Conservation (phyloP, 192 early-diverging fungal genomes). For the Podila epigama region DNA sequence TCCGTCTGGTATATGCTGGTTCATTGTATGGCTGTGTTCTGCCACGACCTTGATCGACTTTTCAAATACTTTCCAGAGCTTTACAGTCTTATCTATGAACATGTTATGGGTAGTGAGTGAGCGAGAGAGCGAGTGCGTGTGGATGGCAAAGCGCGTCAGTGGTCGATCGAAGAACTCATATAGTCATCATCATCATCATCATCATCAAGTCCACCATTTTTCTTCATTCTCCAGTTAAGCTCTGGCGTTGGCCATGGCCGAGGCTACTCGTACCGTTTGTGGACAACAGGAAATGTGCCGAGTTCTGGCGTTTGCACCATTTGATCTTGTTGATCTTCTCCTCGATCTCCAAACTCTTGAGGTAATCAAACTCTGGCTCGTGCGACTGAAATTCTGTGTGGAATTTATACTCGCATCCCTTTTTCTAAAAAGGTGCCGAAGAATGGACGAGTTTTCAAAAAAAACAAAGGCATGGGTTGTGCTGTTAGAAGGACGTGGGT, state of each 20-base stretch:
- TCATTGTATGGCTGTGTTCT: constrained; percentile 87
- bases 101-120: not conserved
- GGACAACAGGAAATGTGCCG: constrained; percentile 94
- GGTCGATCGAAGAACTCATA: not conserved
- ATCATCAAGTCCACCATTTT: no score
- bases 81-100: constrained; percentile 96
- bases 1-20: constrained; percentile 49
- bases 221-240: no score
- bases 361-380: constrained; percentile 99
- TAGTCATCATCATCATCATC: no score
- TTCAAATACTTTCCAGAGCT: constrained; percentile 99
- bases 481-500: not conserved
- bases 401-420: constrained; percentile 99
- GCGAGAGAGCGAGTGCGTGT: no score
- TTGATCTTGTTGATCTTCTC: constrained; percentile 99
- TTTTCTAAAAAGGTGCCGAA: constrained; percentile 72
- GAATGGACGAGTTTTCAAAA: not conserved
- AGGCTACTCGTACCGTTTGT: constrained; percentile 99
- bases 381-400: constrained; percentile 99
- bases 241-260: no score
- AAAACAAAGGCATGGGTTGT: not conserved
- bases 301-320: constrained; percentile 97
- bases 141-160: not conserved
- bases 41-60: constrained; percentile 95
- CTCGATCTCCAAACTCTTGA: constrained; percentile 99